phyloP scores from a whole-genome alignment of 2,329 filamentous ascomycete species.

The Pseudogymnoascus pannorum region DNA sequence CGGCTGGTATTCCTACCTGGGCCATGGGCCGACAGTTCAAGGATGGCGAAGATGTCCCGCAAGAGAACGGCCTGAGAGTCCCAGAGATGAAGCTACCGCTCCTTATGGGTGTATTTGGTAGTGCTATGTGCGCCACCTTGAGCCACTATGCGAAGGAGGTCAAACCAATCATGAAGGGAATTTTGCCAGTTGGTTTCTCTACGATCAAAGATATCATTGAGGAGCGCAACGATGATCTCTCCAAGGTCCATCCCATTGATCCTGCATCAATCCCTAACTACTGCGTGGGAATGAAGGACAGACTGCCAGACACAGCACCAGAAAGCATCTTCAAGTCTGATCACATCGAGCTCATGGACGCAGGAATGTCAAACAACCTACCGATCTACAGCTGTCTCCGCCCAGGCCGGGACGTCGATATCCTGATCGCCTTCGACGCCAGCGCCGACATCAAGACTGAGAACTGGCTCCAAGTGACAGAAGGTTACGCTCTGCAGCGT shows the following conservation, averaged over 20 bases:
- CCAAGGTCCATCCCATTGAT: slow-evolving; percentile 91
- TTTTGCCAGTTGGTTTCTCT: slow-evolving; percentile 57
- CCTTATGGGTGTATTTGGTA: slow-evolving; percentile 91
- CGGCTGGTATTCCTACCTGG: slow-evolving; percentile 91
- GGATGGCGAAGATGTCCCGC: slow-evolving; percentile 57
- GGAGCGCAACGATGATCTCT: slow-evolving; percentile 73
- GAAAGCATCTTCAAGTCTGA: slow-evolving; percentile 62
- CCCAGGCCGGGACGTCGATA: slow-evolving; percentile 79
- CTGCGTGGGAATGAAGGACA: slow-evolving; percentile 69
- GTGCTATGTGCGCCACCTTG: slow-evolving; percentile 89
- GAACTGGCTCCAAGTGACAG: slow-evolving; percentile 92
- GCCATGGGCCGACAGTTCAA: slow-evolving; percentile 79
- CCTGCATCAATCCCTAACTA: slow-evolving; percentile 89
- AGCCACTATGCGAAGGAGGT: slow-evolving; percentile 96
- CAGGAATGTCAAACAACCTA: slow-evolving; percentile 97
- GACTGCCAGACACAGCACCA: slow-evolving; percentile 69
- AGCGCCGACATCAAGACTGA: slow-evolving; percentile 80
- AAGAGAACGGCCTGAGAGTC: slow-evolving; percentile 55
- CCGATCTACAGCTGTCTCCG: slow-evolving; percentile 91
- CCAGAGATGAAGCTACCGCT: slow-evolving; percentile 80
- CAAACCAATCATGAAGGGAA: slow-evolving; percentile 67
- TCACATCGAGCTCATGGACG: slow-evolving; percentile 85
- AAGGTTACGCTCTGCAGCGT: slow-evolving; percentile 85
- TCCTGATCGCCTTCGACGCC: slow-evolving; percentile 88
- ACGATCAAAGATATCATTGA: slow-evolving; percentile 76